Evolutionary conservation across 2,329 filamentous ascomycete genomes (phyloP), one percentile per base, ranked within the genome.

Genomic region (Penicillium sp.): DNA sequence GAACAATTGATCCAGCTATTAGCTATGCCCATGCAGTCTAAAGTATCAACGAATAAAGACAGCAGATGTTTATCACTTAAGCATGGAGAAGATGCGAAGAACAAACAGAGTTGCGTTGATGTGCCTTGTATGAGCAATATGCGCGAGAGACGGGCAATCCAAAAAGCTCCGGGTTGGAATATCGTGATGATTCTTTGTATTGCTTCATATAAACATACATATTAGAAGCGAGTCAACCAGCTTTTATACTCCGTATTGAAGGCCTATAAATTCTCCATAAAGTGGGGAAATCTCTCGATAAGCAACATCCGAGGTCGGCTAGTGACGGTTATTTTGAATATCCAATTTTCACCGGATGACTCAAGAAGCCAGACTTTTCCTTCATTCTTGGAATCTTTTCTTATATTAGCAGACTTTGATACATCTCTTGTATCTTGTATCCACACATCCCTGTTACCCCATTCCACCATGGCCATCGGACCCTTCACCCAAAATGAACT

Each of bases 401-500:
- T 41, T 41, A 15, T 9, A 40, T 41, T 12, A 9, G 7, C 28
- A 12, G 15, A 38, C 6, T n/a, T 31, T 31, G 4, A 40, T n/a
- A 22, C 17, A 21, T 12, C 8, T 31, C 28, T 42, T 32, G 39
- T 21, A 29, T 10, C 22, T 24, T 2, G 22, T 24, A 24, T 21
- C 21, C 21, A 21, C 7, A 21, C 1, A 42, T 42, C 8, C 12
- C 12, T 2, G 2, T n/a, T 40, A 1, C 6, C 10, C 5, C 41
- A 33, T 24, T 37, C 13, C 53, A 51, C 28, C 26, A 65, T 65
- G 62, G 37, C 60, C 1, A 2, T 24, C 15, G 49, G 51, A 43
- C 43, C 56, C n/a, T 44, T 64, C 26, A 54, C 53, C 21, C 63
- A 65, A 52, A 48, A 57, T 46, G 77, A 86, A 44, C 70, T 88